Conservation (phyloP, 1,139 yeast genomes). For the Eremothecium gossypii region DNA sequence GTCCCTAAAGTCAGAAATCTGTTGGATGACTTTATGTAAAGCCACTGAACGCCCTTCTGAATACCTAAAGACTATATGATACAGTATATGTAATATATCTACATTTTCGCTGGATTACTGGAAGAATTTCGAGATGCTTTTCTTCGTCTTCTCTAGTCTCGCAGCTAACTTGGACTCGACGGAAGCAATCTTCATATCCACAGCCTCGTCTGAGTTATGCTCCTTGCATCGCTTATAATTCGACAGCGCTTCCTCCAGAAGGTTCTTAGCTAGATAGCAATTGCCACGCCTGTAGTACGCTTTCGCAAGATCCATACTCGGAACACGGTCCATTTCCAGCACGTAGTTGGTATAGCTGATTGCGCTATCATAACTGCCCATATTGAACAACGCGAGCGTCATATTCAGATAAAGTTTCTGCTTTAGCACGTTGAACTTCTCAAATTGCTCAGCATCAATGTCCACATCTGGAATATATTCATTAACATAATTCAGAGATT, state of each 20-base stretch:
- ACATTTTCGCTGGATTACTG: slow-evolving; percentile 7
- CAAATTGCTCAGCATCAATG: slow-evolving; percentile 45
- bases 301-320: slow-evolving; percentile 46
- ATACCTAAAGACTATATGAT: too few species aligned
- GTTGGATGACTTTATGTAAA: slow-evolving; percentile 26
- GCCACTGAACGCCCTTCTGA: too few species aligned
- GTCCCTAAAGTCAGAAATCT: slow-evolving; percentile 18
- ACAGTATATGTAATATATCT: too few species aligned
- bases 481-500: slow-evolving; percentile 57
- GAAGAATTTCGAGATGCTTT: slow-evolving; percentile 52
- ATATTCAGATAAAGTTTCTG: slow-evolving; percentile 54
- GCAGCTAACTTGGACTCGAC: slow-evolving; percentile 35
- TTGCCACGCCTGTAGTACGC: slow-evolving; percentile 54
- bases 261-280: slow-evolving; percentile 37
- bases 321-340: slow-evolving; percentile 39
- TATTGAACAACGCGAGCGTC: slow-evolving; percentile 43
- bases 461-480: slow-evolving; percentile 65
- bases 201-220: slow-evolving; percentile 43
- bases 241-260: slow-evolving; percentile 41
- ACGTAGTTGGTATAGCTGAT: slow-evolving; percentile 47
- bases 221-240: slow-evolving; percentile 39
- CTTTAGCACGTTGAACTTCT: slow-evolving; percentile 46
- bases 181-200: slow-evolving; percentile 36
- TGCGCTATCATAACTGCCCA: slow-evolving; percentile 38
- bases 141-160: slow-evolving; percentile 42